Percentiles rank a stretch among this genome's conserved stretches.
Evolutionary conservation across 2,329 filamentous ascomycete genomes (phyloP).

Genomic region (Fusarium nodosum): DNA sequence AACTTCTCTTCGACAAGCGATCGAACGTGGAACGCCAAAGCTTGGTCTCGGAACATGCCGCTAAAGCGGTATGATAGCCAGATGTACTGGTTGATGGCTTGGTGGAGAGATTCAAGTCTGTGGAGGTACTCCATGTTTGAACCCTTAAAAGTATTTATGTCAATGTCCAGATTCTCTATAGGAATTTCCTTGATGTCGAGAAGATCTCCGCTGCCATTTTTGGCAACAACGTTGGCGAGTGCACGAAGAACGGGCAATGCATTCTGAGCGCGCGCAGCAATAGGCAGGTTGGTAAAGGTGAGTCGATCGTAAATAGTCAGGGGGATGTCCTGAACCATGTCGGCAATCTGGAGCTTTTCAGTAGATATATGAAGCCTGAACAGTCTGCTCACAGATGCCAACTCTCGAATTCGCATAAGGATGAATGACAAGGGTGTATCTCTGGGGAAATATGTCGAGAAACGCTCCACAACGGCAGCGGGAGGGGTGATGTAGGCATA

Average conservation of each 20-base stretch:
- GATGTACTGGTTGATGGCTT: constrained; percentile 84
- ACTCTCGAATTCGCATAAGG: constrained; percentile 78
- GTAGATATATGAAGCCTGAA: constrained; percentile 75
- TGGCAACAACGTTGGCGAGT: constrained; percentile 77
- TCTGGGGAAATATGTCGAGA: constrained; percentile 84
- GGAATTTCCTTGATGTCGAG: constrained; percentile 78
- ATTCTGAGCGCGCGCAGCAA: constrained; percentile 65
- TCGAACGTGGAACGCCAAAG: constrained; percentile 84
- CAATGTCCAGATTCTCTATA: constrained; percentile 80
- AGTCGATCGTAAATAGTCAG: constrained; percentile 82
- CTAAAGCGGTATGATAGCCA: constrained; percentile 94
- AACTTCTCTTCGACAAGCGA: constrained; percentile 82
- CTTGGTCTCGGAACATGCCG: constrained; percentile 81
- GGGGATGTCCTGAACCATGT: constrained; percentile 78
- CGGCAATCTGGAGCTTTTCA: constrained; percentile 75
- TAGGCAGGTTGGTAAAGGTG: constrained; percentile 79
- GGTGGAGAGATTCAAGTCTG: constrained; percentile 82
- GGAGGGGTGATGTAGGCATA: constrained; percentile 83
- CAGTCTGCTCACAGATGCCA: constrained; percentile 71
- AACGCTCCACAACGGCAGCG: constrained; percentile 76
- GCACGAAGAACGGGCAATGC: constrained; percentile 68
- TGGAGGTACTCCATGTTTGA: constrained; percentile 69
- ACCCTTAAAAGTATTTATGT: constrained; percentile 57
- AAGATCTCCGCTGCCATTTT: constrained; percentile 75
- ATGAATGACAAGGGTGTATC: constrained; percentile 87